Evolutionary conservation across 306 rosid species (phyloP).

Genomic region (Quillaja saponaria): DNA sequence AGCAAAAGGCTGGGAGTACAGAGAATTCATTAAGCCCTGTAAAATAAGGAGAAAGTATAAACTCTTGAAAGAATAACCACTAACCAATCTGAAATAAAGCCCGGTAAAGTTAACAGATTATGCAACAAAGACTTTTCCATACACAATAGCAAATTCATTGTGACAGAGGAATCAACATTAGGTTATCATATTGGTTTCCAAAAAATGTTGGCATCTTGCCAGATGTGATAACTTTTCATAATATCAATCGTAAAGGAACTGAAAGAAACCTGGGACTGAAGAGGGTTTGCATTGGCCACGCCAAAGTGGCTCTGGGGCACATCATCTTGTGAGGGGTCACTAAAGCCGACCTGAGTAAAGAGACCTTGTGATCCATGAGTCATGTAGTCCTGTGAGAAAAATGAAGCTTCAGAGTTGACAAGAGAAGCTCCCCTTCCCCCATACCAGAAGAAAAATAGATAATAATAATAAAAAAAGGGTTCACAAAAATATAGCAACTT

Average conservation of each 20-base stretch:
- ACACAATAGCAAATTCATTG: background rate
- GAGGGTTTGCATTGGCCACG: conserved; percentile 73
- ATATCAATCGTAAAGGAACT: conserved; percentile 17
- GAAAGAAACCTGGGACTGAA: conserved; percentile 88
- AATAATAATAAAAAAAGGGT: background rate
- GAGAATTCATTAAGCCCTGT: conserved; percentile 80
- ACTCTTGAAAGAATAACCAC: background rate
- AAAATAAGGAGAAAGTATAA: background rate
- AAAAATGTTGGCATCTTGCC: conserved; percentile 7
- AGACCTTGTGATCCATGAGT: conserved; percentile 91
- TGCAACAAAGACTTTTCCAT: background rate
- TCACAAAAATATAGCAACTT: background rate
- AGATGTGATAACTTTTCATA: background rate
- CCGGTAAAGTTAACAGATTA: conserved; percentile 6
- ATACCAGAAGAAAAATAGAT: background rate
- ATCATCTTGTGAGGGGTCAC: conserved; percentile 90
- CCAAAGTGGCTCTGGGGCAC: conserved; percentile 79
- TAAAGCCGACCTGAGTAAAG: conserved; percentile 90
- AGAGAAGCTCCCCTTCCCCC: background rate
- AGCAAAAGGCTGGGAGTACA: conserved; percentile 93
- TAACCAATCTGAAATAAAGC: background rate
- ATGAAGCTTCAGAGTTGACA: conserved; percentile 17
- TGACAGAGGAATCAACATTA: too few species aligned
- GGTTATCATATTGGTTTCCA: too few species aligned
- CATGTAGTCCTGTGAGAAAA: conserved; percentile 77